Evolutionary conservation across 176 grass and related monocot species (phyloP).

Genomic region (Carex scoparia): DNA sequence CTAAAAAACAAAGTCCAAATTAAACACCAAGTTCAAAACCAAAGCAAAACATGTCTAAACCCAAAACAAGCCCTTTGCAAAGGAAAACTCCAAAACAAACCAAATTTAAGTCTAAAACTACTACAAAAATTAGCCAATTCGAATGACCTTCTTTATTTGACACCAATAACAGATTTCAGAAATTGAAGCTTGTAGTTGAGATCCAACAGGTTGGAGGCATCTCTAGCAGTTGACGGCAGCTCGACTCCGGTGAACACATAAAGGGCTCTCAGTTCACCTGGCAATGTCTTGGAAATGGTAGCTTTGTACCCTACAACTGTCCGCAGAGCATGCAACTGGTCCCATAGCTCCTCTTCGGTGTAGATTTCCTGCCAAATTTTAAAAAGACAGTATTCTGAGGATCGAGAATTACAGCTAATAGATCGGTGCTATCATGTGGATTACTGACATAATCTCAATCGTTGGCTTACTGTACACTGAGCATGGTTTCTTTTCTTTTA

Average conservation of each 20-base stretch:
- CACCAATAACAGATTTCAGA: conserved; percentile 39
- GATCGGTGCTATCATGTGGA: background rate
- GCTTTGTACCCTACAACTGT: conserved; percentile 36
- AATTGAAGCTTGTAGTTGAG: conserved; percentile 38
- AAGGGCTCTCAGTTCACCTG: conserved; percentile 39
- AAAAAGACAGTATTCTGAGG: background rate
- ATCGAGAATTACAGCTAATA: background rate
- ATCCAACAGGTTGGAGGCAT: conserved; percentile 25
- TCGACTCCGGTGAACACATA: conserved; percentile 40
- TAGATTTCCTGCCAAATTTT: conserved; percentile 14
- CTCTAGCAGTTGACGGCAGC: conserved; percentile 23
- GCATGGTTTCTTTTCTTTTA: background rate
- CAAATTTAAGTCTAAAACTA: background rate
- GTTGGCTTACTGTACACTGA: background rate
- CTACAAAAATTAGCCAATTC: background rate
- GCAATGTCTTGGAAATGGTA: background rate
- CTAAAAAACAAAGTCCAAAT: background rate
- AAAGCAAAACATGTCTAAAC: background rate
- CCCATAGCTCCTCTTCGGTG: conserved; percentile 28
- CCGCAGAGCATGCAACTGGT: conserved; percentile 30
- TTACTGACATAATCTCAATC: background rate
- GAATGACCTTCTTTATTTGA: conserved; percentile 25
- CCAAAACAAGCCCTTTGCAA: background rate
- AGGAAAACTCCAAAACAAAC: background rate
- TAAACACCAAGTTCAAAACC: background rate